Evolutionary conservation across 2,329 filamentous ascomycete genomes (phyloP).

Genomic region (Verticillium zaregamsianum): DNA sequence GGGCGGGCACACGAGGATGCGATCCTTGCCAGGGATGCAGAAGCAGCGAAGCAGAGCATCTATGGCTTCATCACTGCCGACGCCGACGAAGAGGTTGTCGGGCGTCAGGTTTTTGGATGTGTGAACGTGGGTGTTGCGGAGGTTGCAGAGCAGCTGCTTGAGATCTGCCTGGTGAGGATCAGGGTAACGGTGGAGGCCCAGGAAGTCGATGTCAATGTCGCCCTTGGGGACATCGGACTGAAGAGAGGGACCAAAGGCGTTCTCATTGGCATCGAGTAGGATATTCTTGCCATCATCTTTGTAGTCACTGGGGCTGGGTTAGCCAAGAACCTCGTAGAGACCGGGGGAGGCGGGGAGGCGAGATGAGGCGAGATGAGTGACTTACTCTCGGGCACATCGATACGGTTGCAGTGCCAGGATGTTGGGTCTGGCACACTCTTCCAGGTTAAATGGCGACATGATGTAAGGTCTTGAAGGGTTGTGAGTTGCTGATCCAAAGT

Average conservation of each 20-base stretch:
- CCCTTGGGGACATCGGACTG: slow-evolving; percentile 43
- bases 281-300: slow-evolving; percentile 97
- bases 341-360: not conserved
- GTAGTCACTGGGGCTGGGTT: slow-evolving; percentile 69
- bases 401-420: slow-evolving; percentile 75
- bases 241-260: slow-evolving; percentile 85
- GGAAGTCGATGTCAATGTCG: slow-evolving; percentile 56
- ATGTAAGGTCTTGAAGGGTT: not conserved
- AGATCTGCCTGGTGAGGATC: slow-evolving; percentile 89
- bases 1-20: slow-evolving; percentile 89
- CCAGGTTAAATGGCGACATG: slow-evolving; percentile 66
- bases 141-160: slow-evolving; percentile 79
- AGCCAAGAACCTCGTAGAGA: not conserved
- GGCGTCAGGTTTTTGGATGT: slow-evolving; percentile 69
- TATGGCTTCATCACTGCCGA: slow-evolving; percentile 95
- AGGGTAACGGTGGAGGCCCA: slow-evolving; percentile 88
- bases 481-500: not conserved
- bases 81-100: slow-evolving; percentile 87
- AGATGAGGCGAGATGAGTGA: slow-evolving; percentile 9
- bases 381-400: slow-evolving; percentile 77
- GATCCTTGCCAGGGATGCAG: slow-evolving; percentile 81
- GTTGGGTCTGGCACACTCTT: slow-evolving; percentile 72
- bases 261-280: slow-evolving; percentile 96
- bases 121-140: slow-evolving; percentile 83
- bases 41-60: slow-evolving; percentile 92